Evolutionary conservation across 495 filamentous ascomycete species (phyloP).

Genomic region (Monascus purpureus): DNA sequence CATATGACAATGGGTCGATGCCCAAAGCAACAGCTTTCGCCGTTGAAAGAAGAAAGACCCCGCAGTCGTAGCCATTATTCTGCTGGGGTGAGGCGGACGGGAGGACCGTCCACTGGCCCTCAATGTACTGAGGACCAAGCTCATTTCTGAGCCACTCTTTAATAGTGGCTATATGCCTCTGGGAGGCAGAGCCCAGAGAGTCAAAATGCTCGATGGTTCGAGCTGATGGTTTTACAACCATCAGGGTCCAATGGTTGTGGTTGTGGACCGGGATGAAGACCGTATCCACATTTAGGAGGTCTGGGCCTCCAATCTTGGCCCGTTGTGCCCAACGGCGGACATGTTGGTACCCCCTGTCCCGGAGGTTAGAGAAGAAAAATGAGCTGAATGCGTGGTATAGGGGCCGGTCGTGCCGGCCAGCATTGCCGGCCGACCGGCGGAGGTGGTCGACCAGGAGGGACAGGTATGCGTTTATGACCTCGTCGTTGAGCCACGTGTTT

Average conservation of each 20-base stretch:
- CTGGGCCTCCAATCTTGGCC: conserved; percentile 39
- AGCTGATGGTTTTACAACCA: conserved; percentile 50
- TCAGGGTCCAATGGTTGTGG: conserved; percentile 43
- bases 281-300: conserved; percentile 41
- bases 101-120: conserved; percentile 47
- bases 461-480: conserved; percentile 60
- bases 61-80: conserved; percentile 63
- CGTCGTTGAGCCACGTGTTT: conserved; percentile 67
- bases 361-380: conserved; percentile 53
- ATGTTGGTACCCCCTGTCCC: conserved; percentile 32
- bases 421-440: conserved; percentile 34
- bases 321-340: conserved; percentile 40
- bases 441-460: conserved; percentile 44
- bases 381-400: conserved; percentile 57
- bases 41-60: conserved; percentile 65
- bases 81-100: conserved; percentile 39
- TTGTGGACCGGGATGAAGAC: conserved; percentile 48
- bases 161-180: conserved; percentile 20
- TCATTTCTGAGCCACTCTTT: conserved; percentile 44
- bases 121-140: conserved; percentile 40
- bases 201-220: conserved; percentile 64
- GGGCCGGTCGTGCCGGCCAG: conserved; percentile 34
- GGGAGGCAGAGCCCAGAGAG: conserved; percentile 38
- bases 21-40: conserved; percentile 55
- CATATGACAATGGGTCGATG: conserved; percentile 46